phyloP scores from a whole-genome alignment of 352 stramenopile genomes.

The Phytophthora boehmeriae region DNA sequence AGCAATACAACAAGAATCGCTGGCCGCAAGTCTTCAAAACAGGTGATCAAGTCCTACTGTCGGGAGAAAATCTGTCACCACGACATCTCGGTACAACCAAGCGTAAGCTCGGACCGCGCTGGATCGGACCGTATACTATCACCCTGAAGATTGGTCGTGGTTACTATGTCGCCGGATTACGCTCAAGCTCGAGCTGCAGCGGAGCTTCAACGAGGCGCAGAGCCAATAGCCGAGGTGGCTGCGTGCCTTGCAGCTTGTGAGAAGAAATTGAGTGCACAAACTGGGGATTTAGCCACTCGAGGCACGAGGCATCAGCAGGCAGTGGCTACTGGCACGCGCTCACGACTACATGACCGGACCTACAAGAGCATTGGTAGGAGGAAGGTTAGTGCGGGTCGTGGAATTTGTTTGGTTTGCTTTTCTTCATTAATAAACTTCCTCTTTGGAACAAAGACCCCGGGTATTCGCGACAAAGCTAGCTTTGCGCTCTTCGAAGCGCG shows the following conservation, averaged over 20 bases:
- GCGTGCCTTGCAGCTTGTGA: background rate
- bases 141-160: background rate
- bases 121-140: background rate
- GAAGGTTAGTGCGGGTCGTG: no score
- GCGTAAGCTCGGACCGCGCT: constrained; percentile 1
- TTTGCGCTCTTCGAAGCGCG: no score
- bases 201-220: constrained; percentile 6
- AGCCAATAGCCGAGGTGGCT: background rate
- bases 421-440: no score
- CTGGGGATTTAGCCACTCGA: no score
- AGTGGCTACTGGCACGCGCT: no score
- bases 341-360: no score
- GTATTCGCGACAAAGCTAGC: no score
- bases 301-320: no score
- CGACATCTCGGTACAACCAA: constrained; percentile 11
- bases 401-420: no score
- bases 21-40: background rate
- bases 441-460: no score
- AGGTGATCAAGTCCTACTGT: constrained; percentile 5
- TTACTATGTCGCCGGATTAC: constrained; percentile 1
- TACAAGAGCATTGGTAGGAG: no score
- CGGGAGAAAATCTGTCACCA: constrained; percentile 3
- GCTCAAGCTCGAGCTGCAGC: background rate
- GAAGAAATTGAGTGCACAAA: no score
- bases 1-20: constrained; percentile 1